phyloP scores from a whole-genome alignment of 441 rosid species.

The Pelargonium fulgidum region DNA sequence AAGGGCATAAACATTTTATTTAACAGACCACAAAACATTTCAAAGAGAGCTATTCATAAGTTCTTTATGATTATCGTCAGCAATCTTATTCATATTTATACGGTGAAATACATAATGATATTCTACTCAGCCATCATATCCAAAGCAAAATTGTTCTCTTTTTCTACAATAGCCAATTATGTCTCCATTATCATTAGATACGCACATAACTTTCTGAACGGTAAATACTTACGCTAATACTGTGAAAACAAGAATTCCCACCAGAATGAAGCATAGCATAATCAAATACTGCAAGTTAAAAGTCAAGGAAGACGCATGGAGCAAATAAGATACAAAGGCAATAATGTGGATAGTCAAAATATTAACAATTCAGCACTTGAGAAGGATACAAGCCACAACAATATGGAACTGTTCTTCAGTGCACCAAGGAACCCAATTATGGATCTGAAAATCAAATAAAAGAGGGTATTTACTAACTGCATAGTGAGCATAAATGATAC shows the following conservation, averaged over 20 bases:
- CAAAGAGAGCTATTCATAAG: too few relatives aligned
- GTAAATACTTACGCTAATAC: conserved; percentile 76
- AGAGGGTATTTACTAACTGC: background rate
- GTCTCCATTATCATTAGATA: too few relatives aligned
- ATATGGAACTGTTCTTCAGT: conserved; percentile 60
- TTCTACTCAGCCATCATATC: too few relatives aligned
- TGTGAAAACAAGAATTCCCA: conserved; percentile 76
- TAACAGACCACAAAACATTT: too few relatives aligned
- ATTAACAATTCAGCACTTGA: background rate
- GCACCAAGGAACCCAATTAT: conserved; percentile 87
- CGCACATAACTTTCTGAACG: background rate
- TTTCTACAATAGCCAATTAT: too few relatives aligned
- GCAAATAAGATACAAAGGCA: background rate
- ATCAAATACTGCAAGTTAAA: conserved; percentile 53
- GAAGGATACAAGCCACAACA: conserved; percentile 93
- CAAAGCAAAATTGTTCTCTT: too few relatives aligned
- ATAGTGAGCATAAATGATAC: background rate
- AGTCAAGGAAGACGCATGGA: conserved; percentile 39
- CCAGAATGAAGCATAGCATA: conserved; percentile 57
- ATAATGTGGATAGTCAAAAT: conserved; percentile 11
- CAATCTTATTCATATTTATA: too few relatives aligned
- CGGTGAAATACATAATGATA: too few relatives aligned
- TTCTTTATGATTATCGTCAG: too few relatives aligned
- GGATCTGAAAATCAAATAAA: conserved; percentile 42
- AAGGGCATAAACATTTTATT: too few relatives aligned